Base-by-base conservation (phyloP, 129 eudicot species). In the Oenanthe sinensis region DNA sequence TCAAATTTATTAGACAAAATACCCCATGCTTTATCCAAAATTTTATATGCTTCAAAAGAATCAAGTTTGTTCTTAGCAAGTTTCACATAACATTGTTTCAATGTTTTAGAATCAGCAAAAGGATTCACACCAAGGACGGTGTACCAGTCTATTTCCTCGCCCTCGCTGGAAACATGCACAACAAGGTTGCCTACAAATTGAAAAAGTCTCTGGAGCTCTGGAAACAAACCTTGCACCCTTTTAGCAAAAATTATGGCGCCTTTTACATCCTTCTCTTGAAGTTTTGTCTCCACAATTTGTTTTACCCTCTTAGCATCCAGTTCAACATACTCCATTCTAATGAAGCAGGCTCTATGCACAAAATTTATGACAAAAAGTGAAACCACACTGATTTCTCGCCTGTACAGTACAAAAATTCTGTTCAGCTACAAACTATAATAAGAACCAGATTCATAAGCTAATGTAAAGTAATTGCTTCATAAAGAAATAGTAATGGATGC, bases 141-240 rank as follows among this genome's bases (percentile, higher is more conserved):
- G 40, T 92, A 92, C 90, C 92, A 90, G 75, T 92, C 90, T 30
- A 81, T n/a, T 76, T 85, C 87, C 45, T 93, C 96, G 26, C 22
- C n/a, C 75, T 88, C 92, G 24, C 84, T 76, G 75, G 89, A 80
- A 71, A 80, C 39, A 77, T 92, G 85, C 33, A 92, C 84, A 84
- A 87, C 87, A 58, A 90, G 81, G 24, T 82, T 77, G 74, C 78
- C 85, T 37, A 82, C 63, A 24, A 92, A 84, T 39, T 84, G 85
- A 63, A 85, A 83, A 17, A 92, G 83, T 44, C 93, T 96, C 26
- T 90, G 90, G 48, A 88, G 96, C 11, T 75, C 83, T 12, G 93
- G 87, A 79, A 72, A 92, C 55, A 90, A 79, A 54, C 6, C 88
- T 8, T 88, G 90, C 13, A 96, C 96, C 85, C 83, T 87, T 72